Evolutionary conservation across 140 eudicot species (phyloP), one percentile per base, ranked within the genome.

Genomic region (Ambrosia hybrid): DNA sequence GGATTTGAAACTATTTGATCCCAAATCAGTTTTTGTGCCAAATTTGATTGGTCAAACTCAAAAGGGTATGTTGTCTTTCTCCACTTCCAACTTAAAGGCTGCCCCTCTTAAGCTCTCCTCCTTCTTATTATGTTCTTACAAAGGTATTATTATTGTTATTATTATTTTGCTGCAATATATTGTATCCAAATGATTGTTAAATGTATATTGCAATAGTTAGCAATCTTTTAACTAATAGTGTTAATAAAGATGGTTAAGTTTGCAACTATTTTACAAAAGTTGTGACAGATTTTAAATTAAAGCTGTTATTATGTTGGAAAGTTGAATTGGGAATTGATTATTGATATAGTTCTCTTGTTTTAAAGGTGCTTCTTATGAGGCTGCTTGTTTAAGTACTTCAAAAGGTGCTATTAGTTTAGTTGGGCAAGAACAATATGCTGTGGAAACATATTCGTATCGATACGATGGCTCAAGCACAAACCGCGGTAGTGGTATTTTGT

Each of bases 1-100:
- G 91, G 85, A 85, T 81, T 76, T 85, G 78, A 73, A 71, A 46
- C 16, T 83, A 71, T 57, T 81, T 68, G 75, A 72, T 49, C 57
- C 68, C 14, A 83, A 83, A 69, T 64, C 87, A 48, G 48, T 83
- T 1, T 73, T 43, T 68, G 26, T 73, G 75, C 67, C 85, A 43
- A 81, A 55, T 55, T 71, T 77, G 38, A 56, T 79, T 61, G 77
- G 83, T n/a, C n/a, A n/a, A n/a, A n/a, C n/a, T 75, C 72, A 84
- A 46, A 46, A 46, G 52, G n/a, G 52, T 51, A 52, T 73, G 75
- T 61, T 71, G 63, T 62, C 84, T 9, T 70, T 80, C 68, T 33
- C 73, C 41, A 73, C 67, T 76, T 77, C 86, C 14, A 78, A 61
- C 16, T 68, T 56, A 73, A 51, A 55, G 66, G 51, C 77, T 43